phyloP scores from a whole-genome alignment of 768 basidiomycete genomes.

The Macrocybe gigantea region DNA sequence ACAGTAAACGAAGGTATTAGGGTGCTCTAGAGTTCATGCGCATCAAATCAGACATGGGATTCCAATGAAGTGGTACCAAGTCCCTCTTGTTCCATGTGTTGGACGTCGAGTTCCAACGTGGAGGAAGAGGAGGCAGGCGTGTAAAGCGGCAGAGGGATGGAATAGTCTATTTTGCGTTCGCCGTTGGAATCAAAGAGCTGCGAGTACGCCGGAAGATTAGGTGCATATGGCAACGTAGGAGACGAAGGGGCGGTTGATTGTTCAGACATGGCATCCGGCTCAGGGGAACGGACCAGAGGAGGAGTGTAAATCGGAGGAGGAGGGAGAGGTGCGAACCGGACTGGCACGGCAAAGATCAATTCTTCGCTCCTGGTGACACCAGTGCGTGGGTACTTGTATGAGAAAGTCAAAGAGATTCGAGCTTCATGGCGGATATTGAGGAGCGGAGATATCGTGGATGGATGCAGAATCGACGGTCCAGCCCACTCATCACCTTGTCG shows the following conservation, averaged over 20 bases:
- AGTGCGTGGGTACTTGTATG: constrained; percentile 43
- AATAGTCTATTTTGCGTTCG: constrained; percentile 64
- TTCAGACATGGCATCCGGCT: neutral
- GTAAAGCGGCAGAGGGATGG: constrained; percentile 59
- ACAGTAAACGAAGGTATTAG: neutral
- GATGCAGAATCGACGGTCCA: constrained; percentile 31
- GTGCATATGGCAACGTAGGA: constrained; percentile 12
- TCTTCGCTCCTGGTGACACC: constrained; percentile 24
- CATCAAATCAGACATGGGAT: neutral
- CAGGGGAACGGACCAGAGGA: constrained; percentile 6
- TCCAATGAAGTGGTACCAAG: constrained; percentile 2
- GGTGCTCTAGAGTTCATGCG: neutral
- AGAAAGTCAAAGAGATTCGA: constrained; percentile 45
- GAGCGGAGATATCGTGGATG: constrained; percentile 48
- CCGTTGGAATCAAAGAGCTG: constrained; percentile 74
- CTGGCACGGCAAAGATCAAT: constrained; percentile 41
- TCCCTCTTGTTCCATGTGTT: constrained; percentile 3
- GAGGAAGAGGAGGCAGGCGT: constrained; percentile 28
- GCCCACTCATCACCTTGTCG: constrained; percentile 30
- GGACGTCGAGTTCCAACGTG: constrained; percentile 1
- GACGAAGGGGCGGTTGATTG: constrained; percentile 7
- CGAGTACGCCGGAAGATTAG: constrained; percentile 65
- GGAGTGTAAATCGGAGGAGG: constrained; percentile 18
- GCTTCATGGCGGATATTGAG: constrained; percentile 51
- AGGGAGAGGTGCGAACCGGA: constrained; percentile 41